These are phyloP conservation scores for Clonostachys chloroleuca DNA, from an alignment of 2,329 filamentous ascomycete species.

Conservation along the genomic window DNA sequence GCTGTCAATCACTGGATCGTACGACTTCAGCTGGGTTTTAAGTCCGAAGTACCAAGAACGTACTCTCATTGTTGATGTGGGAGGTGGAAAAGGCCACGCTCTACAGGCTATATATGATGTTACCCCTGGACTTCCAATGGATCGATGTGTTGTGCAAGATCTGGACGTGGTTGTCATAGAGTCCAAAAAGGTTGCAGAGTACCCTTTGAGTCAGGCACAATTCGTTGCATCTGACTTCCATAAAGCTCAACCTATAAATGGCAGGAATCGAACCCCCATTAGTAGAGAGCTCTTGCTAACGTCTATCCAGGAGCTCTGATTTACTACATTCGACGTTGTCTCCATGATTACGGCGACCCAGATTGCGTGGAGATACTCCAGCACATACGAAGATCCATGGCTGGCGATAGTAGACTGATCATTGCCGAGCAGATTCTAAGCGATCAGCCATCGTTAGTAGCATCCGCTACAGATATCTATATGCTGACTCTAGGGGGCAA, in stretches of 20 bases:
- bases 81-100: slow-evolving; percentile 21
- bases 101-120: slow-evolving; percentile 16
- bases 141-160: slow-evolving; percentile 23
- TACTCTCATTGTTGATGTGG: slow-evolving; percentile 22
- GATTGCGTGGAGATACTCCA: slow-evolving; percentile 20
- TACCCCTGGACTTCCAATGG: slow-evolving; percentile 12
- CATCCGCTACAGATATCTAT: slow-evolving; percentile 18
- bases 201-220: slow-evolving; percentile 7
- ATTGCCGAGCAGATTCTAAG: slow-evolving; percentile 22
- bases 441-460: slow-evolving; percentile 14
- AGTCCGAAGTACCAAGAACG: slow-evolving; percentile 4
- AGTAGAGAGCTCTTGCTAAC: too few species aligned
- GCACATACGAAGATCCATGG: slow-evolving; percentile 18
- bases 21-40: slow-evolving; percentile 22
- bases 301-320: slow-evolving; percentile 13
- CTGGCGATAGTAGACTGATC: slow-evolving; percentile 21
- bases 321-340: slow-evolving; percentile 26
- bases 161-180: slow-evolving; percentile 18
- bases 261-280: background rate
- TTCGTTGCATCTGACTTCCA: slow-evolving; percentile 21
- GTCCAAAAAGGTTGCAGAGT: slow-evolving; percentile 8
- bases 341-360: slow-evolving; percentile 29
- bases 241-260: slow-evolving; percentile 20
- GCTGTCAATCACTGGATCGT: slow-evolving; percentile 16
- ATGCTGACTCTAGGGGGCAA: slow-evolving; percentile 25